Conservation (phyloP, 371 early-diverging fungal species). For the Thermomucor indicae-seudaticae region DNA sequence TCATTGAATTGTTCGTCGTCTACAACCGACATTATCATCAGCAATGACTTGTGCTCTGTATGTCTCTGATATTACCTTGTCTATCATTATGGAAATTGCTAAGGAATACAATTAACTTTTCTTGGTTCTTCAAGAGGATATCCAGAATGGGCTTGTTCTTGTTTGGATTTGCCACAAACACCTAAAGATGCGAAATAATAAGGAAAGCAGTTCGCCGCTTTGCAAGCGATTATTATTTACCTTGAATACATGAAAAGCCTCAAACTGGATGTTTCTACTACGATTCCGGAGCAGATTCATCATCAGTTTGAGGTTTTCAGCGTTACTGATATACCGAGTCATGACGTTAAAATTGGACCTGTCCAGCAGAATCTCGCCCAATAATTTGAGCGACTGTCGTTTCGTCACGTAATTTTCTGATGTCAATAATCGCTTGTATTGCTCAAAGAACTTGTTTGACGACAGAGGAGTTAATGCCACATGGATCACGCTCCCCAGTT, state of each 20-base stretch:
- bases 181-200: conserved; percentile 39
- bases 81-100: conserved; percentile 92
- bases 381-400: conserved; percentile 93
- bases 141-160: conserved; percentile 90
- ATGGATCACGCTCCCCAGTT: too few species aligned
- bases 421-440: conserved; percentile 79
- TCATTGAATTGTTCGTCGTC: conserved; percentile 98
- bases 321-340: conserved; percentile 90
- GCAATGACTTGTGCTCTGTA: background rate
- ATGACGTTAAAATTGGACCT: conserved; percentile 92
- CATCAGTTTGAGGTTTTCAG: conserved; percentile 94
- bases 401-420: conserved; percentile 97
- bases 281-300: conserved; percentile 94
- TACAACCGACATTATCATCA: conserved; percentile 12
- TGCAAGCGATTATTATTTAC: conserved; percentile 19
- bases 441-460: conserved; percentile 74
- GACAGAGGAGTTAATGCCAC: background rate
- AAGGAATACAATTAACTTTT: conserved; percentile 84
- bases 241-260: conserved; percentile 99
- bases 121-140: conserved; percentile 90
- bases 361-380: conserved; percentile 96
- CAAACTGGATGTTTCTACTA: conserved; percentile 96
- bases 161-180: conserved; percentile 97
- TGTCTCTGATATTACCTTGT: conserved; percentile 55
- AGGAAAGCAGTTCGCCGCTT: background rate